These are phyloP conservation scores for Harringtonia lauricola DNA, from an alignment of 2,329 filamentous ascomycete species.

Conservation along the genomic window DNA sequence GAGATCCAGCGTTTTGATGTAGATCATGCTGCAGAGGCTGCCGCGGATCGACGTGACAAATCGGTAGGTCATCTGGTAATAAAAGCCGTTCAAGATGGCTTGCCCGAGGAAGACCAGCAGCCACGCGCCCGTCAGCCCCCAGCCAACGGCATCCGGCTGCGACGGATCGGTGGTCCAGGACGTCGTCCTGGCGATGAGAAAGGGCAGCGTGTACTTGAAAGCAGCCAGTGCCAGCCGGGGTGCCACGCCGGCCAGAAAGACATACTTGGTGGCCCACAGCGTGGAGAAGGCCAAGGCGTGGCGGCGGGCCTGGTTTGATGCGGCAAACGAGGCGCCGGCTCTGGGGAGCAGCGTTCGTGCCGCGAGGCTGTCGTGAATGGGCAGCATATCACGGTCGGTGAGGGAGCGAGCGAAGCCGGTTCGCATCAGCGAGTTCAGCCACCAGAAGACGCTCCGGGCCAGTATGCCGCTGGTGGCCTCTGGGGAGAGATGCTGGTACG, in stretches of 20 bases:
- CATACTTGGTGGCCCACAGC: neutral
- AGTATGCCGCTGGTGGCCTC: neutral
- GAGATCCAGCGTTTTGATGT: conserved; percentile 16
- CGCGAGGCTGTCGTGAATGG: neutral
- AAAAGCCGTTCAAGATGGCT: neutral
- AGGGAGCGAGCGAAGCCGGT: neutral
- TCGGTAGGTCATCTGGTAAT: neutral
- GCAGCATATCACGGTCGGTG: neutral
- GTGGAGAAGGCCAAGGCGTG: neutral
- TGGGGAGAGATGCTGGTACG: neutral
- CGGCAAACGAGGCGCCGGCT: neutral
- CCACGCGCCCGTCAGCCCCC: neutral
- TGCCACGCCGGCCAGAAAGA: neutral
- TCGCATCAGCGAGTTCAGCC: neutral
- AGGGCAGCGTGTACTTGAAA: neutral
- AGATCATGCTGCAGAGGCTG: conserved; percentile 20
- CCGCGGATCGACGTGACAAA: conserved; percentile 11
- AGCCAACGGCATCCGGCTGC: neutral
- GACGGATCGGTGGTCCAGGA: neutral
- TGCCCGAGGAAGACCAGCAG: neutral
- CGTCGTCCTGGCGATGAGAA: neutral
- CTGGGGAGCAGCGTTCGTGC: neutral
- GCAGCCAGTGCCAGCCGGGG: neutral
- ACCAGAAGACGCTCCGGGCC: conserved; percentile 1
- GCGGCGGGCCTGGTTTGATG: neutral